phyloP scores from a whole-genome alignment of 768 basidiomycete species.

The Amanita muscaria region DNA sequence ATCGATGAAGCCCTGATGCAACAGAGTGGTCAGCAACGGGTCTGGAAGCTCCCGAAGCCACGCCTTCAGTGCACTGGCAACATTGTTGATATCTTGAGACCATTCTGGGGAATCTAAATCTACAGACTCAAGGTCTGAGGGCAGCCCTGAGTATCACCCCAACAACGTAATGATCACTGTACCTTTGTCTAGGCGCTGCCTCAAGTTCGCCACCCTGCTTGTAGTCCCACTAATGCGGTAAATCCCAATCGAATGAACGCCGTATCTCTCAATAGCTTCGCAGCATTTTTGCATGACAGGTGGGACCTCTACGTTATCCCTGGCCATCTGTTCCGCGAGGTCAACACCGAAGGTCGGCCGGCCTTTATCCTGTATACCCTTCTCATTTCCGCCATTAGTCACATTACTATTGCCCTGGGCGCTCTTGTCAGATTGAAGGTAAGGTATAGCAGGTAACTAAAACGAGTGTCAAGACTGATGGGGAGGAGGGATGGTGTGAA shows the following conservation, averaged over 20 bases:
- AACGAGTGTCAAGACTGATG: no score
- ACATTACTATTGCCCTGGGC: conserved; percentile 16
- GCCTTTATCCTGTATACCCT: conserved; percentile 45
- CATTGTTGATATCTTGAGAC: conserved; percentile 91
- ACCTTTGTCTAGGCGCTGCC: conserved; percentile 84
- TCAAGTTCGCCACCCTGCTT: conserved; percentile 76
- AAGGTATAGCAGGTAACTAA: conserved; percentile 57
- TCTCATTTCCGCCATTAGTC: conserved; percentile 13
- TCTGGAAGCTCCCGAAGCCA: conserved; percentile 97
- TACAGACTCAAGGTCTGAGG: conserved; percentile 71
- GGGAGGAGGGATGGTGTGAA: no score
- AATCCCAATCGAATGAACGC: conserved; percentile 77
- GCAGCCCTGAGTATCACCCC: not conserved
- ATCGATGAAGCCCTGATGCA: conserved; percentile 92
- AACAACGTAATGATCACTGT: conserved; percentile 3
- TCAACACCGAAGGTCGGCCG: conserved; percentile 90
- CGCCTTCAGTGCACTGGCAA: conserved; percentile 88
- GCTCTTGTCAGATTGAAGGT: conserved; percentile 24
- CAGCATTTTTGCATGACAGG: conserved; percentile 83
- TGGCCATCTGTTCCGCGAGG: conserved; percentile 85
- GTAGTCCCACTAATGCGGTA: conserved; percentile 91
- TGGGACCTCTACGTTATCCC: conserved; percentile 88
- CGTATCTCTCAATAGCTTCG: conserved; percentile 85
- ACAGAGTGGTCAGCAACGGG: conserved; percentile 72
- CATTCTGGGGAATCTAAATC: conserved; percentile 86